Base-by-base conservation (phyloP, 768 basidiomycete genomes). In the Macrolepiota fuliginosa region DNA sequence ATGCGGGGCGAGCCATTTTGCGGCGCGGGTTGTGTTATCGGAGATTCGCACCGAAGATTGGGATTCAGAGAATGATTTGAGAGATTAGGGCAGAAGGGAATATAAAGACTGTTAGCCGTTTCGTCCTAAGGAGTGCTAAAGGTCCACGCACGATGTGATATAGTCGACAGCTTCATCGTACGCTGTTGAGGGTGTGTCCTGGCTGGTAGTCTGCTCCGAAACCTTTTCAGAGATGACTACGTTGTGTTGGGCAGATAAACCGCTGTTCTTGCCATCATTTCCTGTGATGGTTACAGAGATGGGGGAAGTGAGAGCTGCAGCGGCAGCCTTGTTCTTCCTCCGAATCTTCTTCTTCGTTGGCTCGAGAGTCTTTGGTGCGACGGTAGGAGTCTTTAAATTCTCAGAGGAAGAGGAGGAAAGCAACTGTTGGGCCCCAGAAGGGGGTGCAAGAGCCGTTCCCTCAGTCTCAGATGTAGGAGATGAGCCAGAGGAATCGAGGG, bases 101-200 rank as follows among this genome's bases (percentile, higher is more conserved):
- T 56, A 56, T 11, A 49, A 19, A 56, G 53, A 17, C 24, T 54
- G 56, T 49, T 58, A 61, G 47, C 32, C 25, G 7, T 24, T 12
- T 54, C 19, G 42, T 58, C 56, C 35, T 1, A 9, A 49, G 22
- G 49, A 49, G 52, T 40, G 47, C 42, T 61, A 59, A 29, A 58
- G 62, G 32, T 54, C 59, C 46, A 84, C 86, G 58, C 69, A 89
- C 88, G 81, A 80, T 10, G 83, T 81, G 61, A 90, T 86, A 69
- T 80, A 89, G 45, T 72, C 73, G 12, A 81, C 78, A 1, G 89
- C 89, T 61, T 85, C 84, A 56, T 86, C 76, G 67, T 86, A 88
- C 50, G 79, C 71, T 0, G 78, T 74, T 12, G 75, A 13, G 3
- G 45, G n/a, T 49, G 47, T 11, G 12, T 49, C 47, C 47, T n/a